Percentiles rank a stretch among this genome's conserved stretches.
Conservation (phyloP, 1,284 basidiomycete species). For the Ustilago nuda region DNA sequence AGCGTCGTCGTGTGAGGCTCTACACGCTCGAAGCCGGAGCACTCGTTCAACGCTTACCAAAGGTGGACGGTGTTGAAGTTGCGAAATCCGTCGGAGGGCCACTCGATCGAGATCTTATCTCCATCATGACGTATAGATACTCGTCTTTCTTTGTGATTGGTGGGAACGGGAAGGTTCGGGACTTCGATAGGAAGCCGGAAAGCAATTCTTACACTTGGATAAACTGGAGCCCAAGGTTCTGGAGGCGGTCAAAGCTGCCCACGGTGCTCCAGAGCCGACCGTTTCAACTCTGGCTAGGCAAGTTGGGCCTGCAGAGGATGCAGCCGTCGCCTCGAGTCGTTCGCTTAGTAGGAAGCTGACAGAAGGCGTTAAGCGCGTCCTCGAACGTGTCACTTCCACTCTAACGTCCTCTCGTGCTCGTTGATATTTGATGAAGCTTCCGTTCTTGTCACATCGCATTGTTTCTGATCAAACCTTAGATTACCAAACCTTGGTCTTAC, state of each 20-base stretch:
- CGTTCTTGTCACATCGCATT: neutral
- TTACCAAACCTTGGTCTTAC: too few relatives aligned
- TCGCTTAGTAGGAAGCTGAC: neutral
- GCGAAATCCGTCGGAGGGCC: constrained; percentile 1
- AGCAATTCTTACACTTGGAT: neutral
- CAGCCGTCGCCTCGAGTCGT: neutral
- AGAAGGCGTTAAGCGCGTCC: neutral
- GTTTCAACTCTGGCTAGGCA: neutral
- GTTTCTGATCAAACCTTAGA: too few relatives aligned
- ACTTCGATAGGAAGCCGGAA: neutral
- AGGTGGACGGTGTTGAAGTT: neutral
- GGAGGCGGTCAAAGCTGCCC: neutral
- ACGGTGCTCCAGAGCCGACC: neutral
- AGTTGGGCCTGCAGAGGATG: neutral
- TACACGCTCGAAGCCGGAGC: neutral
- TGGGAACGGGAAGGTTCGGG: constrained; percentile 3
- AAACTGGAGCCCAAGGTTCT: too few relatives aligned
- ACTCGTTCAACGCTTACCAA: neutral
- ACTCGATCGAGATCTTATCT: neutral
- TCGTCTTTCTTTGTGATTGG: neutral
- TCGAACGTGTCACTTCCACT: neutral
- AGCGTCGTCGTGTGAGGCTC: neutral
- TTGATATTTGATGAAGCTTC: neutral
- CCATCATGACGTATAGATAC: neutral
- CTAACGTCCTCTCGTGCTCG: neutral